phyloP scores from a whole-genome alignment of 352 stramenopile species.

The Globisporangium barbulae region DNA sequence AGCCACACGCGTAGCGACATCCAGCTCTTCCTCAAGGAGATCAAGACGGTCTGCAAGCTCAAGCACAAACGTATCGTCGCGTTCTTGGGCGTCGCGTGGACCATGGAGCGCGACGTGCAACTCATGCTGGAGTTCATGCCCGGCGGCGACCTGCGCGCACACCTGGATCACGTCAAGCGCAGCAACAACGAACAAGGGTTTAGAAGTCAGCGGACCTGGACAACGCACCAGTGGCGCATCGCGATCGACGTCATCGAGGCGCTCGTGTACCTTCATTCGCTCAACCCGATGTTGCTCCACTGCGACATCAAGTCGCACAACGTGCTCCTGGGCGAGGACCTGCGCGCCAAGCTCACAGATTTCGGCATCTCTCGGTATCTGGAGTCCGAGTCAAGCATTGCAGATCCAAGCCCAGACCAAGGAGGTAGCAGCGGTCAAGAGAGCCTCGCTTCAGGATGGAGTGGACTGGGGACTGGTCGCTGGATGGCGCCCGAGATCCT shows the following conservation, averaged over 20 bases:
- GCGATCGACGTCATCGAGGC: conserved; percentile 46
- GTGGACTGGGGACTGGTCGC: conserved; percentile 11
- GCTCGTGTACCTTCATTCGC: conserved; percentile 44
- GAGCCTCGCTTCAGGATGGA: neutral
- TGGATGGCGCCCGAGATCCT: conserved; percentile 33
- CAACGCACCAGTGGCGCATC: conserved; percentile 34
- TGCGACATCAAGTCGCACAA: conserved; percentile 41
- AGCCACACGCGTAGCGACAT: conserved; percentile 3
- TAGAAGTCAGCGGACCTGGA: conserved; percentile 41
- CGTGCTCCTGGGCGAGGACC: conserved; percentile 30
- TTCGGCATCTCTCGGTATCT: conserved; percentile 42
- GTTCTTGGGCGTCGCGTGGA: conserved; percentile 23
- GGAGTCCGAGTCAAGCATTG: neutral
- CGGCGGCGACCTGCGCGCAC: conserved; percentile 14
- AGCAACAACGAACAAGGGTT: conserved; percentile 16
- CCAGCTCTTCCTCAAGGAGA: conserved; percentile 13
- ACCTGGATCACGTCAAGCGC: conserved; percentile 5
- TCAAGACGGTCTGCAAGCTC: conserved; percentile 11
- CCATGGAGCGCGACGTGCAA: conserved; percentile 16
- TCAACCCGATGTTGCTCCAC: conserved; percentile 34
- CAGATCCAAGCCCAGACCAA: neutral
- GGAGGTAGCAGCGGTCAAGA: neutral
- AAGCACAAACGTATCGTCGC: conserved; percentile 18
- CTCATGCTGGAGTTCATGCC: conserved; percentile 23
- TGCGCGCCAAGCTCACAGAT: conserved; percentile 37